Conservation (phyloP, 768 basidiomycete species). For the Hysterangium stoloniferum region DNA sequence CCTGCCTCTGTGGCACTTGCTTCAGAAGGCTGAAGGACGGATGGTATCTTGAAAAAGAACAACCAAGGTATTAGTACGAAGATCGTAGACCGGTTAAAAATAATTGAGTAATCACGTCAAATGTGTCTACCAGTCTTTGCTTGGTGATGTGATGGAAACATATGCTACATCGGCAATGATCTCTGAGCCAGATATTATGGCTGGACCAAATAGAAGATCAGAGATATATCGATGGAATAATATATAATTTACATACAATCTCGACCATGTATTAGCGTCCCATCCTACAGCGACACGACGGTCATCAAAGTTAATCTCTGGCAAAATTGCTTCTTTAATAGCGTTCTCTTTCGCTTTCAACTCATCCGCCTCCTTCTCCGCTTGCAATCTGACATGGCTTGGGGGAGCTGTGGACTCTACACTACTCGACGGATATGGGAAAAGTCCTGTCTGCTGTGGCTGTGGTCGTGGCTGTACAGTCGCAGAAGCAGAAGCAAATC, state of each 20-base stretch:
- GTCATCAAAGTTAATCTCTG: constrained; percentile 33
- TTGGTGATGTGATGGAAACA: constrained; percentile 88
- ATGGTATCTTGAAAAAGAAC: constrained; percentile 51
- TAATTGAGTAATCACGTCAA: constrained; percentile 43
- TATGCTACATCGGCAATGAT: constrained; percentile 83
- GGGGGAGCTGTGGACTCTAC: not conserved
- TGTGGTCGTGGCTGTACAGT: not conserved
- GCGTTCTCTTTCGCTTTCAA: not conserved
- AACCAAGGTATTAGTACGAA: not conserved
- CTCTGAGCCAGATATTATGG: constrained; percentile 85
- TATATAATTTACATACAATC: constrained; percentile 50
- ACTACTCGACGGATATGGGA: not conserved
- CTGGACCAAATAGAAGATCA: constrained; percentile 33
- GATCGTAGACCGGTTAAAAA: not conserved
- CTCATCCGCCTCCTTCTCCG: not conserved
- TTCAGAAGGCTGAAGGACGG: constrained; percentile 55
- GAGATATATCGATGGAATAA: not conserved
- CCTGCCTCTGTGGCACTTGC: constrained; percentile 54
- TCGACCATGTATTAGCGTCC: constrained; percentile 63
- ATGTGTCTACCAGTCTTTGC: constrained; percentile 83
- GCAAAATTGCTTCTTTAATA: not conserved
- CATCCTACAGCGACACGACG: constrained; percentile 63
- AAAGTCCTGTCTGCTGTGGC: not conserved
- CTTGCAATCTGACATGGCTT: not conserved
- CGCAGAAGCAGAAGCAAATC: constrained; percentile 4